Percentiles rank a stretch among this genome's conserved stretches.
Evolutionary conservation across 2,329 filamentous ascomycete genomes (phyloP).

Genomic region (Colletotrichum truncatum): DNA sequence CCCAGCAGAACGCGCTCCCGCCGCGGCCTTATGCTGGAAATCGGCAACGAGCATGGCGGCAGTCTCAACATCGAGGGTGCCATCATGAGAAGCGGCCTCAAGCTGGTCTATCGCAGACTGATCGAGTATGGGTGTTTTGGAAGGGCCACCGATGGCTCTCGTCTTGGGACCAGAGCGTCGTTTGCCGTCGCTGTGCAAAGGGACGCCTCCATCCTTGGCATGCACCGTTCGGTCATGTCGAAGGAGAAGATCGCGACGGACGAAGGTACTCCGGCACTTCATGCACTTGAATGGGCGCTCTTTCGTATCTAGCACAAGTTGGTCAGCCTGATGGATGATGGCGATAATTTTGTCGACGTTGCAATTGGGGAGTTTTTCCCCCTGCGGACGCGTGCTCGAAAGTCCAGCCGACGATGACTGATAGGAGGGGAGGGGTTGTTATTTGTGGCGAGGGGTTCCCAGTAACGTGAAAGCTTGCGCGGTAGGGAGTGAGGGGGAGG

Average conservation of each 20-base stretch:
- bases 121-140: slow-evolving; percentile 86
- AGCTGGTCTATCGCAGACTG: slow-evolving; percentile 90
- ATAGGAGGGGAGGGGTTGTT: slow-evolving; percentile 8
- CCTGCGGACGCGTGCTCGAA: not conserved
- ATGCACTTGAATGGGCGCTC: slow-evolving; percentile 98
- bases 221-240: slow-evolving; percentile 98
- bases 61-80: slow-evolving; percentile 94
- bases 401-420: not conserved
- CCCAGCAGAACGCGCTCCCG: slow-evolving; percentile 68
- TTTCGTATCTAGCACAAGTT: slow-evolving; percentile 82
- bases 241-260: slow-evolving; percentile 93
- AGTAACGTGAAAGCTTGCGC: slow-evolving; percentile 12
- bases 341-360: not conserved
- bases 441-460: slow-evolving; percentile 8
- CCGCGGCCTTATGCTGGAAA: slow-evolving; percentile 93
- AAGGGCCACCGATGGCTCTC: slow-evolving; percentile 68
- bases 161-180: slow-evolving; percentile 79
- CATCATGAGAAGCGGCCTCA: slow-evolving; percentile 82
- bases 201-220: slow-evolving; percentile 95
- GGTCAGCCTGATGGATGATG: slow-evolving; percentile 36
- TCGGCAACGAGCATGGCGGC: slow-evolving; percentile 99
- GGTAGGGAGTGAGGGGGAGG: slow-evolving; percentile 16
- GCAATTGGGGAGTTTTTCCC: not conserved
- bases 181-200: slow-evolving; percentile 94
- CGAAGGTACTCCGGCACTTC: slow-evolving; percentile 98